Evolutionary conservation across 805 yeast genomes (phyloP).

Genomic region (Saturnispora halmiae): DNA sequence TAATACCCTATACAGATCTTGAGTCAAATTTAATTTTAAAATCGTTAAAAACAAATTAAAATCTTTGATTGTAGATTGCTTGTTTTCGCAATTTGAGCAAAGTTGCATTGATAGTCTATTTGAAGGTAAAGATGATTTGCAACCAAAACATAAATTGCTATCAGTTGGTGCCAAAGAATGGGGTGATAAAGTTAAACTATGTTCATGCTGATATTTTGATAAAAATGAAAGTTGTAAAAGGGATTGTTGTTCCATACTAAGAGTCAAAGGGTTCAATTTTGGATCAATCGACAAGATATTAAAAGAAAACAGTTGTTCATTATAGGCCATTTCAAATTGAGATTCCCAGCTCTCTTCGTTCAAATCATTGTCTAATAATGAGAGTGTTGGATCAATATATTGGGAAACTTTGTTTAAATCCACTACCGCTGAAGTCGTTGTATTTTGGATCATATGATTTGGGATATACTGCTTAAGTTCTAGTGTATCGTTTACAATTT

Average conservation of each 20-base stretch:
- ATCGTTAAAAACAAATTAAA: constrained; percentile 22
- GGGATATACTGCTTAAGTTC: constrained; percentile 10
- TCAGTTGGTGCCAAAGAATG: constrained; percentile 13
- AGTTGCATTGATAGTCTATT: constrained; percentile 15
- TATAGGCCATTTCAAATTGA: constrained; percentile 15
- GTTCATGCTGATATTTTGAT: constrained; percentile 19
- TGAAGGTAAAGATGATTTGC: constrained; percentile 10
- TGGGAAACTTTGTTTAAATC: constrained; percentile 7
- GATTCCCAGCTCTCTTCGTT: constrained; percentile 11
- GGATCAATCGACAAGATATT: constrained; percentile 21
- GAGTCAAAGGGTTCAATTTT: constrained; percentile 17
- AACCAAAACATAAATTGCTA: constrained; percentile 14
- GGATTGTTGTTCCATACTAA: constrained; percentile 19
- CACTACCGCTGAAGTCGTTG: neutral
- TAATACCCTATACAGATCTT: constrained; percentile 22
- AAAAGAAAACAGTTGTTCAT: constrained; percentile 17
- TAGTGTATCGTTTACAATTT: neutral
- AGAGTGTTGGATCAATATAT: constrained; percentile 13
- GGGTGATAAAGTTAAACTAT: constrained; percentile 11
- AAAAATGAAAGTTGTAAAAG: constrained; percentile 17
- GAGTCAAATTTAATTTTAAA: constrained; percentile 19
- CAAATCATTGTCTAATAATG: constrained; percentile 12
- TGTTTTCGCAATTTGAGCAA: constrained; percentile 20
- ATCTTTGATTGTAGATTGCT: constrained; percentile 19
- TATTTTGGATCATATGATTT: neutral